Evolutionary conservation across 2,329 filamentous ascomycete species (phyloP), one percentile per base, ranked within the genome.

Genomic region (Emmonsia crescens): DNA sequence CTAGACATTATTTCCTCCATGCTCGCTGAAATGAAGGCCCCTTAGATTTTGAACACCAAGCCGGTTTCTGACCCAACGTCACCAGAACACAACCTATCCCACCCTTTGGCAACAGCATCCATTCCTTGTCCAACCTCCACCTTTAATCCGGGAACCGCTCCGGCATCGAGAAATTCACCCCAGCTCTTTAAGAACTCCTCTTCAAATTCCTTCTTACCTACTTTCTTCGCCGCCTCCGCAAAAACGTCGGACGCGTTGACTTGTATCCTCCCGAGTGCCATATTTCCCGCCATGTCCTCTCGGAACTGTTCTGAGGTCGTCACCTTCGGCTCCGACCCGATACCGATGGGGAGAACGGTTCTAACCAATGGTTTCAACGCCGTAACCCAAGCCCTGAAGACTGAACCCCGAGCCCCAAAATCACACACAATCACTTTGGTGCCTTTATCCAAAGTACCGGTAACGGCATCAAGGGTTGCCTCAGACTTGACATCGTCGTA

Each of bases 101-200:
- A 59, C 6, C 27, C 58, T 46, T 60, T 54, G 6, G 9, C 58
- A 21, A 60, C 58, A 24, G 44, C 44, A 8, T 42, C 58, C 44
- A 52, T 60, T 27, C 58, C 58, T 6, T 60, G 16, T 5, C 31
- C 46, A 52, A 52, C 12, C 29, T 52, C 42, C 10, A 58, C 2
- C 9, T 38, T 27, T 42, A 61, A 27, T 19, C 60, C 52, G 10
- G 31, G 51, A 38, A 57, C 31, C 8, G 9, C 54, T 4, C 52
- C 51, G 14, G n/a, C 52, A 21, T 57, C 40, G 8, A 57, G n/a
- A 58, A 61, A 61, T n/a, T 27, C 60, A 10, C 33, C 40, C 49
- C 36, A 57, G 31, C 4, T 3, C 29, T 61, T 21, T 12, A 3
- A 29, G 24, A 61, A 57, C 36, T 61, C 33, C 5, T 58, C 29